These are phyloP conservation scores for Danielia oregonensis DNA, from an alignment of 805 yeast species.

Conservation along the genomic window DNA sequence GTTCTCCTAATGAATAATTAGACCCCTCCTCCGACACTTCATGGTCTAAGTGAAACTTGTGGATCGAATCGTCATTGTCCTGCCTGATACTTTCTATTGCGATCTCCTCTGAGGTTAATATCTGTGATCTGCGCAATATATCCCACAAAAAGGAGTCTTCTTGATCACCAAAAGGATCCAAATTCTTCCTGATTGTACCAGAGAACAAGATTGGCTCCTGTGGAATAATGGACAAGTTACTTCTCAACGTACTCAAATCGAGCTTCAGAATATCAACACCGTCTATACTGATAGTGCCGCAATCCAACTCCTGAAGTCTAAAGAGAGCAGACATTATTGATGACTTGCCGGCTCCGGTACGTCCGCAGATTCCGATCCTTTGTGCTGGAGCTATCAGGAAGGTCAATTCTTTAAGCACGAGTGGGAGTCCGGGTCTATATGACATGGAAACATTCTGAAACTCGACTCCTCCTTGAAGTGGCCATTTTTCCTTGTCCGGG, in stretches of 20 bases:
- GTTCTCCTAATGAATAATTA: conserved; percentile 72
- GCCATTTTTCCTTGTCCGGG: too few species aligned
- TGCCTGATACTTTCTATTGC: too few species aligned
- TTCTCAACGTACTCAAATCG: conserved; percentile 53
- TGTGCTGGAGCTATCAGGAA: conserved; percentile 50
- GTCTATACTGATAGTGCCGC: conserved; percentile 52
- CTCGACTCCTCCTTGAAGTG: conserved; percentile 42
- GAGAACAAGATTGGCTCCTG: conserved; percentile 67
- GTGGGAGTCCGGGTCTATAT: conserved; percentile 59
- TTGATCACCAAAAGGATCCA: conserved; percentile 58
- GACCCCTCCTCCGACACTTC: conserved; percentile 63
- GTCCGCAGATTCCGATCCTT: conserved; percentile 82
- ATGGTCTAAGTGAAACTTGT: conserved; percentile 43
- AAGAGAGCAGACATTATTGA: conserved; percentile 64
- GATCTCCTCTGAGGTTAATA: conserved; percentile 41
- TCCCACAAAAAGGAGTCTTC: conserved; percentile 55
- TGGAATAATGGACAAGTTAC: conserved; percentile 62
- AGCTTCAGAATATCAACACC: conserved; percentile 51
- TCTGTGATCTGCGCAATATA: conserved; percentile 53
- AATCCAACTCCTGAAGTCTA: conserved; percentile 48
- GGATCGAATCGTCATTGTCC: conserved; percentile 15
- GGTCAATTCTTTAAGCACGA: conserved; percentile 47
- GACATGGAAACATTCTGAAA: conserved; percentile 50
- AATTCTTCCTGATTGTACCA: conserved; percentile 54
- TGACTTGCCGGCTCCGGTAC: conserved; percentile 86